These are phyloP conservation scores for Neodidymelliopsis sp. DNA, from an alignment of 2,329 filamentous ascomycete genomes.

Conservation along the genomic window DNA sequence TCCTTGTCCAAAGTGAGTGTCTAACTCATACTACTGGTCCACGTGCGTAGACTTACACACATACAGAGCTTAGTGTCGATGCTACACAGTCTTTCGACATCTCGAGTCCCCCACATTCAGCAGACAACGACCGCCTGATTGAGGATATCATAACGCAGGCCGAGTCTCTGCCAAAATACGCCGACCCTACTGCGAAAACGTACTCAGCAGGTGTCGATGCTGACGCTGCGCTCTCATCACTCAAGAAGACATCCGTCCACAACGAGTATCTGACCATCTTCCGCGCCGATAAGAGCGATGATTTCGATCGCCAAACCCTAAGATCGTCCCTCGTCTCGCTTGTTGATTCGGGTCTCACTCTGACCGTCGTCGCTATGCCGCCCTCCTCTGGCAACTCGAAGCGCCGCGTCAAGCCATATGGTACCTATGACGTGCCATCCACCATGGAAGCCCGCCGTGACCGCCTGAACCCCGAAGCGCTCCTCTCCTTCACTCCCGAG, in stretches of 20 bases:
- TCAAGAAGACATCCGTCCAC: constrained; percentile 30
- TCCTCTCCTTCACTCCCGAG: constrained; percentile 37
- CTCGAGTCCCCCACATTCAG: constrained; percentile 38
- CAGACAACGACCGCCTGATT: constrained; percentile 47
- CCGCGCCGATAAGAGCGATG: constrained; percentile 33
- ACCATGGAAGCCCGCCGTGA: constrained; percentile 28
- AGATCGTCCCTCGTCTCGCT: constrained; percentile 23
- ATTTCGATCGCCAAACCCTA: constrained; percentile 23
- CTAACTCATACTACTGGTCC: not conserved
- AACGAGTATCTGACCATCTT: constrained; percentile 43
- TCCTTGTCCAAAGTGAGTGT: constrained; percentile 41
- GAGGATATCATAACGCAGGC: constrained; percentile 48
- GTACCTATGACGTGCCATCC: constrained; percentile 42
- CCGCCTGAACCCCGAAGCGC: constrained; percentile 41
- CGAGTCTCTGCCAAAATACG: constrained; percentile 35
- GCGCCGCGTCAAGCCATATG: constrained; percentile 45
- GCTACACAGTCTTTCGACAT: constrained; percentile 40
- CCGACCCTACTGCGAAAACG: constrained; percentile 36
- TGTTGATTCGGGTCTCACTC: constrained; percentile 29
- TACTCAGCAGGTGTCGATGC: constrained; percentile 36
- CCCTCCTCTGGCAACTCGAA: constrained; percentile 38
- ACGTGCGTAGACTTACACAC: constrained; percentile 23
- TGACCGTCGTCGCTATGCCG: constrained; percentile 51
- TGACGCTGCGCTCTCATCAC: constrained; percentile 26
- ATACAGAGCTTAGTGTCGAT: constrained; percentile 1